Evolutionary conservation across 2,329 filamentous ascomycete species (phyloP), one percentile per base, ranked within the genome.

Genomic region (Cladobotryum mycophilum): DNA sequence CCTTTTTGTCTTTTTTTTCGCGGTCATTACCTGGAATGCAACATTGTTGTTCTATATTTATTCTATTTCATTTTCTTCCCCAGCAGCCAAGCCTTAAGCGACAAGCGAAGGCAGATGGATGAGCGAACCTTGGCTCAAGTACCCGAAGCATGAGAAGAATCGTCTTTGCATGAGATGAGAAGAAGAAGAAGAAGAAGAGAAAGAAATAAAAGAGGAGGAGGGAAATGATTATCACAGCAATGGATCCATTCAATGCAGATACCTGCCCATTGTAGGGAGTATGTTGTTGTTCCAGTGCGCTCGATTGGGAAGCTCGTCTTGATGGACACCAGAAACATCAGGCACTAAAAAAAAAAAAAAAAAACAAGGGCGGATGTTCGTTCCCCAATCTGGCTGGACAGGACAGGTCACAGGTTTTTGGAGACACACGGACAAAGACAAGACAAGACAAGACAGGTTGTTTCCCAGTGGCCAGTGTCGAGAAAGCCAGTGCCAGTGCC

Each of bases 241-340:
- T 38, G 14, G 36, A n/a, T n/a, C 36, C 36, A 38, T 38, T 4
- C 36, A 38, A 8, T 38, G 25, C 25, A 30, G 9, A 30, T 30
- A 30, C 25, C 25, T 30, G 9, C 25, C 25, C 25, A 30, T 30
- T 30, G 9, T 30, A 30, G 25, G 25, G 25, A 30, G 25, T 30
- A 11, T 30, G 4, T 6, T 30, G 25, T 11, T 30, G 25, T 30
- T 30, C 4, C 25, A 30, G 25, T 30, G 25, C 25, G 25, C 25
- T 30, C 25, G 25, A 30, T 30, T 30, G 25, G 25, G 25, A 30
- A 30, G 45, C 35, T 33, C 49, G 22, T 45, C 20, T 20, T 5
- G n/a, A 44, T 30, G 9, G 25, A 30, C 25, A 30, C 52, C 52
- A 51, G 52, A 53, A 53, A 48, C 48, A 49, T 53, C 41, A 53